Percentiles rank a stretch among this genome's conserved stretches.
These are phyloP conservation scores for Kalmusia sp. DNA, from an alignment of 2,329 filamentous ascomycete genomes.

Conservation along the genomic window DNA sequence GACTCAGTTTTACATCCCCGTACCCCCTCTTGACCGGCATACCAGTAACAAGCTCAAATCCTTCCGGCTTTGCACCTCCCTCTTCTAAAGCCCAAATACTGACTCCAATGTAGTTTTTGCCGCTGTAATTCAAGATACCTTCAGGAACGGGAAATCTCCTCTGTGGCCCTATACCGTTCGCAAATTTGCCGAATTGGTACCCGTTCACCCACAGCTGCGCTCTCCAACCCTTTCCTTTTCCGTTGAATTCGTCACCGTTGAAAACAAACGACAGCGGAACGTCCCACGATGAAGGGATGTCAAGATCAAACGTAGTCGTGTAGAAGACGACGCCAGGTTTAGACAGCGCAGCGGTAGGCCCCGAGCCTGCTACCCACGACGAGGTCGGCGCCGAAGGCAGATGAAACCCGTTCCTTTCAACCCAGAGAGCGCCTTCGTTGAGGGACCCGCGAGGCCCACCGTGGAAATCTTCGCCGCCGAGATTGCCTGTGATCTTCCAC, in stretches of 20 bases:
- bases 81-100: conserved; percentile 70
- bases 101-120: conserved; percentile 71
- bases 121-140: conserved; percentile 72
- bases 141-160: conserved; percentile 73
- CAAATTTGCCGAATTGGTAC: conserved; percentile 72
- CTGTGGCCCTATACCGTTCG: conserved; percentile 75
- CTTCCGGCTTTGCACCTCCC: conserved; percentile 63
- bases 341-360: conserved; percentile 52
- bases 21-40: conserved; percentile 50
- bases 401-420: conserved; percentile 68
- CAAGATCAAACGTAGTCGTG: conserved; percentile 59
- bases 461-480: conserved; percentile 66
- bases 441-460: conserved; percentile 67
- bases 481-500: conserved; percentile 73
- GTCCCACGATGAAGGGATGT: conserved; percentile 63
- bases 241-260: conserved; percentile 47
- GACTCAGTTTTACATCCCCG: conserved; percentile 18
- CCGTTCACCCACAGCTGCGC: conserved; percentile 75
- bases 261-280: conserved; percentile 67
- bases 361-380: conserved; percentile 50
- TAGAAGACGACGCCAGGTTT: conserved; percentile 64
- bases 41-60: conserved; percentile 57
- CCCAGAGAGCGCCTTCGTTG: conserved; percentile 70
- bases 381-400: conserved; percentile 52
- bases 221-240: conserved; percentile 54